Evolutionary conservation across 2,329 filamentous ascomycete species (phyloP).

Genomic region (Hirsutella minnesotensis): DNA sequence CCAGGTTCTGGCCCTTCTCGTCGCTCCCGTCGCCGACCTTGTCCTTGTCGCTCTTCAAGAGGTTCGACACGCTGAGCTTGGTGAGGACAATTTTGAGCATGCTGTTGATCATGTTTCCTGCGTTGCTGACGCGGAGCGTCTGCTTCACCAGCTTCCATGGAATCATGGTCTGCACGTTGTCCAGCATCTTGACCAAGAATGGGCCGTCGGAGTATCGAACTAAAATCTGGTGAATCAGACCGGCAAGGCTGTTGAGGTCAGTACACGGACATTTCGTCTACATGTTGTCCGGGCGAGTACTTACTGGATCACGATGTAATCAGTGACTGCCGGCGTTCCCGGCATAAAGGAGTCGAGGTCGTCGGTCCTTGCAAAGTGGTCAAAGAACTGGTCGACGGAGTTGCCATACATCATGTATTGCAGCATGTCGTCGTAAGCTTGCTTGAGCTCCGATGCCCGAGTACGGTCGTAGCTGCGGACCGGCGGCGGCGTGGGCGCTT

Average conservation of each 20-base stretch:
- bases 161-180: slow-evolving; percentile 57
- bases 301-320: slow-evolving; percentile 59
- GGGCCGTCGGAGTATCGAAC: slow-evolving; percentile 64
- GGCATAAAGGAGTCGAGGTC: slow-evolving; percentile 53
- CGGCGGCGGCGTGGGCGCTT: slow-evolving; percentile 6
- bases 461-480: slow-evolving; percentile 39
- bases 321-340: slow-evolving; percentile 50
- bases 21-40: slow-evolving; percentile 59
- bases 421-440: slow-evolving; percentile 56
- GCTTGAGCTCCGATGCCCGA: slow-evolving; percentile 46
- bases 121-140: slow-evolving; percentile 65
- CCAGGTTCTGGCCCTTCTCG: slow-evolving; percentile 40
- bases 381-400: slow-evolving; percentile 52
- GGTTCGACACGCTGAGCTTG: slow-evolving; percentile 67
- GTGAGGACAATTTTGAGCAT: slow-evolving; percentile 62
- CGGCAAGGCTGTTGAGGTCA: slow-evolving; percentile 47
- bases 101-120: slow-evolving; percentile 68
- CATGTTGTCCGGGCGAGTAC: slow-evolving; percentile 12
- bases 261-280: not conserved
- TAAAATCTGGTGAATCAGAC: slow-evolving; percentile 62
- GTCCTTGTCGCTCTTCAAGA: slow-evolving; percentile 64
- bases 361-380: slow-evolving; percentile 45
- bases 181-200: slow-evolving; percentile 58
- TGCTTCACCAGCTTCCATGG: slow-evolving; percentile 63
- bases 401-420: slow-evolving; percentile 57